Evolutionary conservation across 148 eudicot species (phyloP).

Genomic region (Rhododendron simsii): DNA sequence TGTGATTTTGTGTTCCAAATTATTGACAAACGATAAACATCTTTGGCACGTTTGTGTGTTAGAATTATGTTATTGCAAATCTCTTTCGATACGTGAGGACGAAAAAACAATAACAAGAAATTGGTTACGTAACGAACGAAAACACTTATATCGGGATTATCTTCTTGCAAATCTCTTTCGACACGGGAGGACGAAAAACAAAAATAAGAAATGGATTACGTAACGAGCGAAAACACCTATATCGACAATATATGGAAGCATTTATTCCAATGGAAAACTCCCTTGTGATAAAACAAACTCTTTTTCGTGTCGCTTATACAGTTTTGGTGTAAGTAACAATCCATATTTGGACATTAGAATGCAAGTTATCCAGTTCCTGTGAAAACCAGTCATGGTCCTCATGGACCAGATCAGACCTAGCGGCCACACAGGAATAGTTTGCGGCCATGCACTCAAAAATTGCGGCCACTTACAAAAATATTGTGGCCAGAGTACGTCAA

Average conservation of each 20-base stretch:
- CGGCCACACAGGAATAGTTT: no score
- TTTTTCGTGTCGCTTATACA: no score
- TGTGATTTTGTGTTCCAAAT: background rate
- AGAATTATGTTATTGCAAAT: background rate
- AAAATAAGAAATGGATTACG: background rate
- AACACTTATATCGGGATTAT: no score
- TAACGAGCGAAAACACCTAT: background rate
- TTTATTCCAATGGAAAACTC: background rate
- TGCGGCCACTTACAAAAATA: no score
- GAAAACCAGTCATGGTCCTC: no score
- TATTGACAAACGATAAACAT: background rate
- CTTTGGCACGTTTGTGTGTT: background rate
- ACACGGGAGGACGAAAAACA: background rate
- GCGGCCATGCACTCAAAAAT: no score
- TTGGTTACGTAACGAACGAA: background rate
- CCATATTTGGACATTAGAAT: no score
- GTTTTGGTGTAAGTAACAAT: no score
- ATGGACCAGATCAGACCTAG: no score
- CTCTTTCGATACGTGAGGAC: background rate
- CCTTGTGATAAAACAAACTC: background rate
- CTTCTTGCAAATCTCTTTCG: background rate
- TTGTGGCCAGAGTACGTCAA: slow-evolving; percentile 10
- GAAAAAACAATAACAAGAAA: background rate
- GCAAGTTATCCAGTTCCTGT: no score
- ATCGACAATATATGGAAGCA: background rate